A percentile compares a stretch with the other conserved stretches of the same genome.
These are phyloP conservation scores for Paracoccidioides brasiliensis DNA, from an alignment of 2,329 filamentous ascomycete species.

Conservation along the genomic window DNA sequence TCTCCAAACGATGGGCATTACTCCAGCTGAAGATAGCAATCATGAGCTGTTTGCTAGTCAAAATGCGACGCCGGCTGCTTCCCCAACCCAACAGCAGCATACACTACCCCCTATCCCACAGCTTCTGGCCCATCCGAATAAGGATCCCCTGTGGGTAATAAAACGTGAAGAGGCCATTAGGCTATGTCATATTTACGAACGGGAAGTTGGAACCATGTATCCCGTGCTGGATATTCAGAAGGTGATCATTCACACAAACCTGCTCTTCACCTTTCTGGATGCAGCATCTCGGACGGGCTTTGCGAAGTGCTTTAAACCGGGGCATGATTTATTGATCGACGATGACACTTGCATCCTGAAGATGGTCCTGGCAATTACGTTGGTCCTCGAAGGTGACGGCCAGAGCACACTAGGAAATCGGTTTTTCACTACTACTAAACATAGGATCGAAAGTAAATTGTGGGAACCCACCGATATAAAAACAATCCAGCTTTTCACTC, in stretches of 20 bases:
- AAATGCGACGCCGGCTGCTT: conserved; percentile 40
- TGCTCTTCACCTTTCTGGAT: conserved; percentile 61
- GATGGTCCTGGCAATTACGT: conserved; percentile 64
- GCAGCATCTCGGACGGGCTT: conserved; percentile 47
- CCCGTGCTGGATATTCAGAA: conserved; percentile 65
- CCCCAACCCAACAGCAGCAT: conserved; percentile 26
- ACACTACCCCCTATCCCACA: conserved; percentile 12
- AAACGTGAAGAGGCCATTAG: conserved; percentile 67
- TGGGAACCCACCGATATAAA: conserved; percentile 45
- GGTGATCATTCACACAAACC: conserved; percentile 56
- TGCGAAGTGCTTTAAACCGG: conserved; percentile 40
- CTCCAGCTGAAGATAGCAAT: conserved; percentile 43
- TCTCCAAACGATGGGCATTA: conserved; percentile 79
- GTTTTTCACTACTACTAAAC: conserved; percentile 65
- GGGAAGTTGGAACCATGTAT: conserved; percentile 88
- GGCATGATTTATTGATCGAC: conserved; percentile 47
- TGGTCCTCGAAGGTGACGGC: conserved; percentile 66
- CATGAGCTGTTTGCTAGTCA: conserved; percentile 45
- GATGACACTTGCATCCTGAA: conserved; percentile 62
- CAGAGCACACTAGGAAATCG: conserved; percentile 60
- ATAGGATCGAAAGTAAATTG: conserved; percentile 51
- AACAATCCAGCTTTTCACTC: conserved; percentile 16
- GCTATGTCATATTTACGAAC: conserved; percentile 67
- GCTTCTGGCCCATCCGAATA: conserved; percentile 32
- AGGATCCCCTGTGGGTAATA: conserved; percentile 72